A percentile compares a stretch with the other conserved stretches of the same genome.
These are phyloP conservation scores for Tuber brumale DNA, from an alignment of 495 filamentous ascomycete genomes.

Conservation along the genomic window DNA sequence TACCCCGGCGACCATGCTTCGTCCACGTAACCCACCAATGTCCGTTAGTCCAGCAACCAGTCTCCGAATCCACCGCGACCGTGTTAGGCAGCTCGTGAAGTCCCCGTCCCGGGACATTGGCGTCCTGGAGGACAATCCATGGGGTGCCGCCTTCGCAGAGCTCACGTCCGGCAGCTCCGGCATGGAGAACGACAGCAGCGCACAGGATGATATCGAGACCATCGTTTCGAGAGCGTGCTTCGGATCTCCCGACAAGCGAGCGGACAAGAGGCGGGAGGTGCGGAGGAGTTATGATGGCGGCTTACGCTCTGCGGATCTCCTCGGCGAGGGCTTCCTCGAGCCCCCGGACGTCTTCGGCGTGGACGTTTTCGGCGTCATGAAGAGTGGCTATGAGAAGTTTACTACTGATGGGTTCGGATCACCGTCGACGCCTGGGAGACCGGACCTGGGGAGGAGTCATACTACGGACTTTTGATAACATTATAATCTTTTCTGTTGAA, in stretches of 20 bases:
- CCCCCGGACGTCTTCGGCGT: constrained; percentile 60
- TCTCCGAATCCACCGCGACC: constrained; percentile 81
- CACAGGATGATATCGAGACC: constrained; percentile 44
- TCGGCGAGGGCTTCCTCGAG: constrained; percentile 49
- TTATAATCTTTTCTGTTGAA: constrained; percentile 7
- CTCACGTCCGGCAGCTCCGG: constrained; percentile 50
- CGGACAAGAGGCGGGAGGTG: constrained; percentile 43
- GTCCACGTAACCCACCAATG: constrained; percentile 70
- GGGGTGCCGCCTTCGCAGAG: constrained; percentile 69
- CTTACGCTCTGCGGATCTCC: constrained; percentile 50
- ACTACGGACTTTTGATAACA: constrained; percentile 46
- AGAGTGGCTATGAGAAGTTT: constrained; percentile 60
- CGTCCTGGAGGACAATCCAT: constrained; percentile 60
- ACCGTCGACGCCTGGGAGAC: constrained; percentile 36
- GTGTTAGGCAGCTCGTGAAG: constrained; percentile 77
- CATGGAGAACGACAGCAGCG: constrained; percentile 54
- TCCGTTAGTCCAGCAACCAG: constrained; percentile 93
- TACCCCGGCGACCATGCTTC: constrained; percentile 79
- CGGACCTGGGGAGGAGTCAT: constrained; percentile 45
- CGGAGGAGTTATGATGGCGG: constrained; percentile 46
- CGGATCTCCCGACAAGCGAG: constrained; percentile 71
- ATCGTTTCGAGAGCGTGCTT: constrained; percentile 51
- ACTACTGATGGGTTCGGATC: constrained; percentile 37
- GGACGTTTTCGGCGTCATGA: constrained; percentile 83
- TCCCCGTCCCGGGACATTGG: constrained; percentile 72